A percentile compares a stretch with the other conserved stretches of the same genome.
These are phyloP conservation scores for Haematococcus sp. DNA, from an alignment of 139 green algal species.

Conservation along the genomic window DNA sequence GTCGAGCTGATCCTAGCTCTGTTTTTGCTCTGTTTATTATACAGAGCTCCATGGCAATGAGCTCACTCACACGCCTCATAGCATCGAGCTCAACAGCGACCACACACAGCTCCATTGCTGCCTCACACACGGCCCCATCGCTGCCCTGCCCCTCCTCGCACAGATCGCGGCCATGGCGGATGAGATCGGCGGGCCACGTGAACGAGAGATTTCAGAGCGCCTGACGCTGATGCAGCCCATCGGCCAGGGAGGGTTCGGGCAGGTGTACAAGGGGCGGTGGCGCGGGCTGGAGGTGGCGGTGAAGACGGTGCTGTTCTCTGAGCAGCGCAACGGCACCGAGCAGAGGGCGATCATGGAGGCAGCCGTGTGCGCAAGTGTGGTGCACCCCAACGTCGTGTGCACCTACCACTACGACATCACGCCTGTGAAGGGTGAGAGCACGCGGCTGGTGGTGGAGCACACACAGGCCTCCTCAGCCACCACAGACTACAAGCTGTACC, in stretches of 20 bases:
- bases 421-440: slow-evolving; percentile 1
- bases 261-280: slow-evolving; percentile 25
- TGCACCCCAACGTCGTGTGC: slow-evolving; percentile 23
- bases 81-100: too few species aligned
- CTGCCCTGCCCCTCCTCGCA: too few species aligned
- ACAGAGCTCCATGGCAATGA: too few species aligned
- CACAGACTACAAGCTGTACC: slow-evolving; percentile 1
- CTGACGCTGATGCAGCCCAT: slow-evolving; percentile 33
- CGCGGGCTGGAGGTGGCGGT: slow-evolving; percentile 4
- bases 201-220: too few species aligned
- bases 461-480: neutral
- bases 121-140: too few species aligned
- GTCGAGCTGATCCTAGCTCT: too few species aligned
- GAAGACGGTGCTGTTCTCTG: slow-evolving; percentile 2
- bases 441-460: neutral
- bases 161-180: too few species aligned
- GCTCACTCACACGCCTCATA: too few species aligned
- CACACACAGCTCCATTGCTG: too few species aligned
- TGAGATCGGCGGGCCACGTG: too few species aligned
- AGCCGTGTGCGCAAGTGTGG: slow-evolving; percentile 5
- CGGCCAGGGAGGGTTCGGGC: slow-evolving; percentile 35
- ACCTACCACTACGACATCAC: neutral
- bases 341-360: slow-evolving; percentile 22
- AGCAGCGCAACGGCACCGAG: neutral
- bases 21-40: too few species aligned